A percentile compares a stretch with the other conserved stretches of the same genome.
phyloP scores from a whole-genome alignment of 345 rosid species.

The Boechera divaricarpa region DNA sequence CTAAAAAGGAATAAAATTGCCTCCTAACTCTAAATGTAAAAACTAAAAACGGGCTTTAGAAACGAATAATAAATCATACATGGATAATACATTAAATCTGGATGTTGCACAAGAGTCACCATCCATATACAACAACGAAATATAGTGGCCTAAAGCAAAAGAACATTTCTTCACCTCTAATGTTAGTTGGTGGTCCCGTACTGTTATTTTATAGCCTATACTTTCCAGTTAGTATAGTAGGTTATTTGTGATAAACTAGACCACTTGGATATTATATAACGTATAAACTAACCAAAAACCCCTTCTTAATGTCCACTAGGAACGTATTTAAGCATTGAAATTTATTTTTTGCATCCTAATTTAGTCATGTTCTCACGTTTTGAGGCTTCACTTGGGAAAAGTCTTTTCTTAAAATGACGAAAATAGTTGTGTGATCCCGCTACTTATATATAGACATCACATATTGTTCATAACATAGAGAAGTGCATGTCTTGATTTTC shows the following conservation, averaged over 20 bases:
- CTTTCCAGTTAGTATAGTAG: neutral
- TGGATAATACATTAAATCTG: neutral
- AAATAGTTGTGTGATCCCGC: neutral
- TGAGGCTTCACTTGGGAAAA: neutral
- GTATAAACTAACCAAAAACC: neutral
- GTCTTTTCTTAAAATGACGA: neutral
- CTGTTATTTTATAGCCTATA: neutral
- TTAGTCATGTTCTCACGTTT: slow-evolving; percentile 30
- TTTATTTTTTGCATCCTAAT: neutral
- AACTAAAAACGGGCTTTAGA: neutral
- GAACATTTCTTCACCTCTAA: neutral
- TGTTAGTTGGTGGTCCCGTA: neutral
- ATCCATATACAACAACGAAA: neutral
- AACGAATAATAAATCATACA: neutral
- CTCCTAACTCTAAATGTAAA: neutral
- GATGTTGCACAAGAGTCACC: neutral
- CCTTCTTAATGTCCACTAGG: neutral
- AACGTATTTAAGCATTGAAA: neutral
- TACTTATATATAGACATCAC: neutral
- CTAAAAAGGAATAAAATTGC: neutral
- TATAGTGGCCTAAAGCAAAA: neutral
- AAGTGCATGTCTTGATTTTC: neutral
- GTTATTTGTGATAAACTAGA: slow-evolving; percentile 8
- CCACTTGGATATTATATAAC: slow-evolving; percentile 1
- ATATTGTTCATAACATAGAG: neutral